These are phyloP conservation scores for Prunus yedoensis DNA, from an alignment of 331 rosid species.

Conservation along the genomic window DNA sequence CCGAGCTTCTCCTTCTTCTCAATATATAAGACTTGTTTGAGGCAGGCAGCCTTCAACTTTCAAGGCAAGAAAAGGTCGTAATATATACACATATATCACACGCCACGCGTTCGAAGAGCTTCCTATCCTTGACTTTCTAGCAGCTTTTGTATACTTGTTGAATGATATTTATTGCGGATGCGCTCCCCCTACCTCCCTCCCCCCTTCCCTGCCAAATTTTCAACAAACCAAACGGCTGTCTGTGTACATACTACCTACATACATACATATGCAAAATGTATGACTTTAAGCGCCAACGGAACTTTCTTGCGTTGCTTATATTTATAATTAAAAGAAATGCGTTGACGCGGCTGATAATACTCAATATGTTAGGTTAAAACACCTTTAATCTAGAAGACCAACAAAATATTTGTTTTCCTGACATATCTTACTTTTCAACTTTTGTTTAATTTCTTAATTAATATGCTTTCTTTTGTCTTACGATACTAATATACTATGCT, in stretches of 20 bases:
- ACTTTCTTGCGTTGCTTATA: background rate
- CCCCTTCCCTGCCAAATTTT: background rate
- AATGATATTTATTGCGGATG: background rate
- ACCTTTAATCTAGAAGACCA: background rate
- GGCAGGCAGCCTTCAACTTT: background rate
- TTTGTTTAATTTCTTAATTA: no score
- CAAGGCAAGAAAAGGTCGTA: background rate
- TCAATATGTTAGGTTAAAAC: background rate
- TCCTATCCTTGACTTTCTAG: background rate
- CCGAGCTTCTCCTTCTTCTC: no score
- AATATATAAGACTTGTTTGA: no score
- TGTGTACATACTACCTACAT: background rate
- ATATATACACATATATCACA: background rate
- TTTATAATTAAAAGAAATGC: background rate
- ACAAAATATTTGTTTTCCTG: background rate
- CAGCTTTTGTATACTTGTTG: background rate
- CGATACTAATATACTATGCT: no score
- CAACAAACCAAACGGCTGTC: constrained; percentile 1
- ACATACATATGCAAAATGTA: background rate
- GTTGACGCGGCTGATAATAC: background rate
- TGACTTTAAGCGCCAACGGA: constrained; percentile 3
- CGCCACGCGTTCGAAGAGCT: background rate
- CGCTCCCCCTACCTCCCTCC: no score
- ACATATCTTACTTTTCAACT: no score
- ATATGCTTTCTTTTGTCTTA: no score